Percentiles rank a stretch among this genome's conserved stretches.
These are phyloP conservation scores for Staphylotrichum tortipilum DNA, from an alignment of 495 filamentous ascomycete species.

Conservation along the genomic window DNA sequence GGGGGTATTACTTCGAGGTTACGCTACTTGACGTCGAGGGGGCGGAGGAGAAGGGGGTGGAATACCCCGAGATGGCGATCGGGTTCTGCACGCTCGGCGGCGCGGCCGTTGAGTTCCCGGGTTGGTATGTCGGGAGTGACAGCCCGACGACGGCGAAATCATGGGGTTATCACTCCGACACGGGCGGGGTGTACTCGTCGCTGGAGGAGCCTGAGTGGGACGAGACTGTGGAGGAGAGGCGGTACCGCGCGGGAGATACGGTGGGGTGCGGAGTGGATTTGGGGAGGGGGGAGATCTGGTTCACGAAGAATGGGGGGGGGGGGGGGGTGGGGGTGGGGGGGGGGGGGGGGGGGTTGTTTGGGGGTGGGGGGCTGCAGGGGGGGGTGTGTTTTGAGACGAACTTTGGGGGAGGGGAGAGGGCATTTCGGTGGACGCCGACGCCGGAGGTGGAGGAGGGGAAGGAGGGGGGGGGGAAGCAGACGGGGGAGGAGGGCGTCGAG, in stretches of 20 bases:
- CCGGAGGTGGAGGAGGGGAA: neutral
- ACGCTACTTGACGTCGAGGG: neutral
- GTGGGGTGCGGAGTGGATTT: constrained; percentile 21
- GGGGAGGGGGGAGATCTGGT: constrained; percentile 14
- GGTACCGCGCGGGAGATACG: constrained; percentile 13
- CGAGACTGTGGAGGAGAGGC: neutral
- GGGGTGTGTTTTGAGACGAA: constrained; percentile 13
- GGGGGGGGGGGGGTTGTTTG: constrained; percentile 17
- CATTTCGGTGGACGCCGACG: constrained; percentile 9
- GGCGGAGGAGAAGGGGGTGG: neutral
- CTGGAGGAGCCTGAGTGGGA: neutral
- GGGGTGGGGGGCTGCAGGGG: constrained; percentile 12
- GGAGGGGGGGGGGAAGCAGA: neutral
- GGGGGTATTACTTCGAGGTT: constrained; percentile 20
- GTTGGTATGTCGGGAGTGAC: constrained; percentile 1
- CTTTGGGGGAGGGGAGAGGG: constrained; percentile 9
- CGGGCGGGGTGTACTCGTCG: constrained; percentile 9
- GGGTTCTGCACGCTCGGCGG: constrained; percentile 19
- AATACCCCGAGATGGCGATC: constrained; percentile 7
- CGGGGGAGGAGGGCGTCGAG: neutral
- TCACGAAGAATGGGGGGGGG: constrained; percentile 18
- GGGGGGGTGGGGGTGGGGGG: neutral
- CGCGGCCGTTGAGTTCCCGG: constrained; percentile 17
- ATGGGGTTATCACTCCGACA: constrained; percentile 17
- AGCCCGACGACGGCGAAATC: neutral